Evolutionary conservation across 2,329 filamentous ascomycete genomes (phyloP).

Genomic region (Ophiostoma sp.): DNA sequence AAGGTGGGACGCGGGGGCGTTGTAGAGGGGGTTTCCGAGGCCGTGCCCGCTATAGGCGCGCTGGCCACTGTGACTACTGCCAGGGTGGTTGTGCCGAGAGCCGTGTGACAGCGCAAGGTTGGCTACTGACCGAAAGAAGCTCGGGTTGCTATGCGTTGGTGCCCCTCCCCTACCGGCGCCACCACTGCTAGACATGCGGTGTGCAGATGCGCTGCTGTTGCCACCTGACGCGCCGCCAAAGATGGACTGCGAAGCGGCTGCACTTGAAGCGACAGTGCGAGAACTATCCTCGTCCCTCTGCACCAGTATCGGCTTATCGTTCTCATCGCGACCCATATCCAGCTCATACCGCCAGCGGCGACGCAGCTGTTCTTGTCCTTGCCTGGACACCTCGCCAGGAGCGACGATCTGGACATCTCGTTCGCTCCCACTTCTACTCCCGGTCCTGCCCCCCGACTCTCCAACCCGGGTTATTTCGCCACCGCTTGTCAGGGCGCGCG

Average conservation of each 20-base stretch:
- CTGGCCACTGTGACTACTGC: constrained; percentile 38
- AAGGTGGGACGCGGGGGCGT: constrained; percentile 27
- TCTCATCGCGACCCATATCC: constrained; percentile 64
- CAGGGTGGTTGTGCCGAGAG: constrained; percentile 29
- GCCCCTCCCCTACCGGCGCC: constrained; percentile 33
- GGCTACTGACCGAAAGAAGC: constrained; percentile 83
- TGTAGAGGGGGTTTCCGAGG: constrained; percentile 27
- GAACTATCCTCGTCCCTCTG: constrained; percentile 61
- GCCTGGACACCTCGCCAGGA: background rate
- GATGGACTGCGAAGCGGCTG: constrained; percentile 40
- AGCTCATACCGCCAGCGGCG: constrained; percentile 79
- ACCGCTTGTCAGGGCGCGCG: constrained; percentile 23
- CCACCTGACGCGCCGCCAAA: constrained; percentile 50
- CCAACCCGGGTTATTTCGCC: constrained; percentile 51
- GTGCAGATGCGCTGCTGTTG: constrained; percentile 37
- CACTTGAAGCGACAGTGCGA: constrained; percentile 17
- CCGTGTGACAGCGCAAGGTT: constrained; percentile 59
- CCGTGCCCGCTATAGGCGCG: constrained; percentile 28
- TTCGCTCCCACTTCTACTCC: constrained; percentile 31
- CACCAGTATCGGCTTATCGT: constrained; percentile 81
- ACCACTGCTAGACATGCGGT: constrained; percentile 36
- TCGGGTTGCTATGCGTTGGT: constrained; percentile 30
- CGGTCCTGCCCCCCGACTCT: constrained; percentile 38
- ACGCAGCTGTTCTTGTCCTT: constrained; percentile 32
- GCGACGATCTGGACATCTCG: constrained; percentile 42